Base-by-base conservation (phyloP, 1,284 basidiomycete genomes). In the Apiotrichum gamsii region DNA sequence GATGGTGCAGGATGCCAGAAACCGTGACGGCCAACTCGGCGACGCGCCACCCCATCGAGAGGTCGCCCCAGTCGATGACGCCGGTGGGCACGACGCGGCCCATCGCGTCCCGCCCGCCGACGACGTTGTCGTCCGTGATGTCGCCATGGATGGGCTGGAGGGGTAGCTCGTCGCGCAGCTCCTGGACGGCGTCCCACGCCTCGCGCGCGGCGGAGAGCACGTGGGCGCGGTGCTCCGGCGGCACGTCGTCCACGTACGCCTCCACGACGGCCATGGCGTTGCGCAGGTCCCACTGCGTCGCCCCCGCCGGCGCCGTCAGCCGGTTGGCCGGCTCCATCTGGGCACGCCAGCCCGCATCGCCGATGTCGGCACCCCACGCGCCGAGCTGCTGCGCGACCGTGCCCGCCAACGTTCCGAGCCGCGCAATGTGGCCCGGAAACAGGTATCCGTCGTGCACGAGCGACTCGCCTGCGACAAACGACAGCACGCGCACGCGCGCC, bases 91-190 rank as follows among this genome's bases (percentile, higher is more conserved):
- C 6, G 9, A 51, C 44, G 18, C 49, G 45, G 16, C 45, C 49
- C 6, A 47, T n/a, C 4, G n/a, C 32, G 41, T 51, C 49, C 5
- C 49, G 44, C 8, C 13, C 2, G 8, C 49, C 49, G 13, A 51
- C 45, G 21, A 51, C 45, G 15, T 51, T 51, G 49, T 51, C 49
- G 45, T 51, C 49, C 5, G 45, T 51, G 14, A 51, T 47, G 41
- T 51, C 49, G 8, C 49, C 49, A 24, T 51, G 49, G 32, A 51
- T 44, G 8, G 41, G 24, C 41, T 51, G 49, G 16, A 44, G 14
- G 4, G 49, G 49, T 4, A 51, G 37, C 0, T 19, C 1, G 4
- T 11, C 3, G 8, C 21, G 6, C 0, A 32, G 11, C 1, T n/a
- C n/a, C 18, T 15, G 9, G 2, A 51, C 45, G 4, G 19, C 11